Evolutionary conservation across 2,329 filamentous ascomycete genomes (phyloP).

Genomic region (Aspergillus amoenus): DNA sequence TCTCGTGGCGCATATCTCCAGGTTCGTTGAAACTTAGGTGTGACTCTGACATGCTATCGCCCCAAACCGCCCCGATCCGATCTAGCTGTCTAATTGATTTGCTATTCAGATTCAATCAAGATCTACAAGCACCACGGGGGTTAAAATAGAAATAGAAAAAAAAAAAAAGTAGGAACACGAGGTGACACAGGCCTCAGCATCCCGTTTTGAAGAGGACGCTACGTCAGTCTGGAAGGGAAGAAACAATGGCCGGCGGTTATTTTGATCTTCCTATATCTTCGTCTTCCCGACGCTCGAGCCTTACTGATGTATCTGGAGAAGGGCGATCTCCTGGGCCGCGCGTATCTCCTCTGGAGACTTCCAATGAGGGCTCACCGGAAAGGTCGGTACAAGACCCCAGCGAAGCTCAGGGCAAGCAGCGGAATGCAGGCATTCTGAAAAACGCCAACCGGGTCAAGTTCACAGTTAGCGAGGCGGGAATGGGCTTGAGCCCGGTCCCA

Average conservation of each 20-base stretch:
- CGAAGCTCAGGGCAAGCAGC: constrained; percentile 31
- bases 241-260: constrained; percentile 34
- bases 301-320: constrained; percentile 23
- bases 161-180: neutral
- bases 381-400: constrained; percentile 19
- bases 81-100: constrained; percentile 19
- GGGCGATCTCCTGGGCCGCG: constrained; percentile 25
- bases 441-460: constrained; percentile 37
- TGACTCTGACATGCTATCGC: constrained; percentile 1
- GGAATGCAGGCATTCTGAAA: constrained; percentile 41
- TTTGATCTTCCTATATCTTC: constrained; percentile 31
- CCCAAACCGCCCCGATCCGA: neutral
- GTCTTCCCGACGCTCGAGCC: constrained; percentile 25
- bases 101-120: constrained; percentile 12
- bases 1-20: constrained; percentile 14
- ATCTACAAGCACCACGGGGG: neutral
- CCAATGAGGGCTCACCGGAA: constrained; percentile 26
- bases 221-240: constrained; percentile 9
- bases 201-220: neutral
- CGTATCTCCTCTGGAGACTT: constrained; percentile 23
- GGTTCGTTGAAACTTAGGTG: constrained; percentile 11
- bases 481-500: constrained; percentile 18
- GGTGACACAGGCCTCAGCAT: constrained; percentile 13
- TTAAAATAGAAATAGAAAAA: neutral
- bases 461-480: constrained; percentile 26